Evolutionary conservation across 352 stramenopile genomes (phyloP).

Genomic region (Thalassiosira delicatula): DNA sequence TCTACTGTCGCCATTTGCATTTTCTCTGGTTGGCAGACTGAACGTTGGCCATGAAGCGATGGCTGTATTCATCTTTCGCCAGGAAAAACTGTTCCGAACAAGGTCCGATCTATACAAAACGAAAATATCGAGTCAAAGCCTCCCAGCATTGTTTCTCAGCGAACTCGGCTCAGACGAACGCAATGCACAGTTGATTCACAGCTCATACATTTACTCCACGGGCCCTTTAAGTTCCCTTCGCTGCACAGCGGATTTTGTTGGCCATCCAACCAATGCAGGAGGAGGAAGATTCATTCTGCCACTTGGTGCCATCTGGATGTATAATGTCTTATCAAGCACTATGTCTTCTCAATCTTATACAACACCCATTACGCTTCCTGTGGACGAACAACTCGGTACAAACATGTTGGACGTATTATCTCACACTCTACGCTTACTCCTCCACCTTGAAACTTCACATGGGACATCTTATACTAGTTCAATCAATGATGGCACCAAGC

Average conservation of each 20-base stretch:
- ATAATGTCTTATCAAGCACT: conserved; percentile 76
- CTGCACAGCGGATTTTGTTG: conserved; percentile 44
- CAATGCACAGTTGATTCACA: conserved; percentile 54
- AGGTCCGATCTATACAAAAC: conserved; percentile 4
- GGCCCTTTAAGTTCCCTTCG: conserved; percentile 49
- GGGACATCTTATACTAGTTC: conserved; percentile 23
- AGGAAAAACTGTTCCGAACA: conserved; percentile 59
- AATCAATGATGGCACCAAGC: conserved; percentile 64
- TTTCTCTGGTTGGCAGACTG: conserved; percentile 73
- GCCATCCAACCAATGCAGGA: conserved; percentile 25
- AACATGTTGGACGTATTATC: conserved; percentile 62
- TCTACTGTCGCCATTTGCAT: conserved; percentile 57
- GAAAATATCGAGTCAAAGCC: conserved; percentile 7
- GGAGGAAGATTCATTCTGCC: conserved; percentile 61
- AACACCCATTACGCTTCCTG: not conserved
- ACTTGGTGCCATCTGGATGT: conserved; percentile 80
- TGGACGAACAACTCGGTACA: conserved; percentile 26
- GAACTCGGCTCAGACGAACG: conserved; percentile 60
- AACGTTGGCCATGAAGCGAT: conserved; percentile 75
- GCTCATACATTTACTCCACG: conserved; percentile 36
- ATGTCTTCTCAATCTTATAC: conserved; percentile 18
- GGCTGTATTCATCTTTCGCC: conserved; percentile 72
- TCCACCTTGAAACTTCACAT: conserved; percentile 64
- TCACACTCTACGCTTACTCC: conserved; percentile 56
- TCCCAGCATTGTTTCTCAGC: conserved; percentile 55